These are phyloP conservation scores for Penicillium paradoxum DNA, from an alignment of 495 filamentous ascomycete species.

Conservation along the genomic window DNA sequence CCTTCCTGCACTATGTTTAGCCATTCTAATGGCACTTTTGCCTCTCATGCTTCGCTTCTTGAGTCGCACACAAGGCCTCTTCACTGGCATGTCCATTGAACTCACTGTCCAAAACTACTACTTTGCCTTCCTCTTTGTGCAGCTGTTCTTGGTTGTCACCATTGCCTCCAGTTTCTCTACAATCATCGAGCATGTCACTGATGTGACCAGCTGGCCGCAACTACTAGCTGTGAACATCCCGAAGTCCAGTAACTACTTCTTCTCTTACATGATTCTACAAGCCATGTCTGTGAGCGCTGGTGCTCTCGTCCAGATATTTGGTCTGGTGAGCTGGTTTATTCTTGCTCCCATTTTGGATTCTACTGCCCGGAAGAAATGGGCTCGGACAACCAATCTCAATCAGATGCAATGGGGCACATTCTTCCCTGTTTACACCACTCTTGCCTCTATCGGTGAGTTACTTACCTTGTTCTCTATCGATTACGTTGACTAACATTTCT, in stretches of 20 bases:
- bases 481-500: constrained; percentile 4
- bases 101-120: constrained; percentile 87
- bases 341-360: constrained; percentile 72
- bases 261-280: constrained; percentile 96
- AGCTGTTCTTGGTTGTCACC: constrained; percentile 90
- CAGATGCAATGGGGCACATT: constrained; percentile 86
- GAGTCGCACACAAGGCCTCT: constrained; percentile 67
- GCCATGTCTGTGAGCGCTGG: constrained; percentile 86
- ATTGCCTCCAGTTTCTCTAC: constrained; percentile 74
- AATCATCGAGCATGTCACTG: constrained; percentile 55
- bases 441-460: constrained; percentile 79
- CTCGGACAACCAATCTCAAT: constrained; percentile 71
- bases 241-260: constrained; percentile 92
- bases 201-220: constrained; percentile 57
- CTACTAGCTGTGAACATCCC: constrained; percentile 81
- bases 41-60: constrained; percentile 75
- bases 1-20: constrained; percentile 72
- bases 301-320: constrained; percentile 78
- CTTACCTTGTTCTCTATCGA: background rate
- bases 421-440: constrained; percentile 93
- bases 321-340: constrained; percentile 74
- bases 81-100: constrained; percentile 77
- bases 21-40: constrained; percentile 73
- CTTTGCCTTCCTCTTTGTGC: constrained; percentile 91
- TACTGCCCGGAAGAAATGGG: constrained; percentile 87